Conservation (phyloP, 169 alveolate species). For the Eimeria tenella region DNA sequence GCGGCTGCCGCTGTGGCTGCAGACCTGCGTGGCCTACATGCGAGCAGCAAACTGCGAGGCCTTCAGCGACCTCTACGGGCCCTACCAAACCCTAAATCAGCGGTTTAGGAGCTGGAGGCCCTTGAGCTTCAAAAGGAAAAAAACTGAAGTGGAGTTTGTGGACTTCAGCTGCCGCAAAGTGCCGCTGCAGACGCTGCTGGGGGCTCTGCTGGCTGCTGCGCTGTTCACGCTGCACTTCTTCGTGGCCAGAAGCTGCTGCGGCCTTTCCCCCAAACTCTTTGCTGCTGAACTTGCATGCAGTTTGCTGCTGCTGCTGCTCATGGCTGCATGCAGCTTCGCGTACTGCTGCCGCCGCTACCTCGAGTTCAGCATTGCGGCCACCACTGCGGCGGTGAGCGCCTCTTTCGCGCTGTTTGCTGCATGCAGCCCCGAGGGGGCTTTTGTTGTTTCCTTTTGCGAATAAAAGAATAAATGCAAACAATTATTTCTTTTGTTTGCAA, state of each 20-base stretch:
- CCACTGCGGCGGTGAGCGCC: background rate
- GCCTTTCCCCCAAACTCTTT: background rate
- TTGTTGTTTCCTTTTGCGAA: no score
- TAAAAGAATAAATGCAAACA: no score
- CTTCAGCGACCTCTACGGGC: background rate
- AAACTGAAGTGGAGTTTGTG: background rate
- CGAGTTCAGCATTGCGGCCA: background rate
- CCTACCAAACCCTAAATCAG: background rate
- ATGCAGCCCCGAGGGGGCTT: background rate
- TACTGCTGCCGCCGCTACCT: background rate
- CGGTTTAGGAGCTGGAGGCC: background rate
- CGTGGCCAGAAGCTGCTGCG: no score
- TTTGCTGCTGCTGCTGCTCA: background rate
- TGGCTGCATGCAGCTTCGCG: background rate
- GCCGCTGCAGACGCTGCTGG: constrained; percentile 24
- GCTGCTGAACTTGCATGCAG: background rate
- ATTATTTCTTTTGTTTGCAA: no score
- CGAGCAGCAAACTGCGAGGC: background rate
- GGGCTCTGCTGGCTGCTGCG: background rate
- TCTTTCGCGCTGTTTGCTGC: background rate
- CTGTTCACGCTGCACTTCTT: background rate
- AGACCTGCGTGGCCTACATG: background rate
- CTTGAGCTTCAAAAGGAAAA: background rate
- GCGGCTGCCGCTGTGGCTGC: background rate
- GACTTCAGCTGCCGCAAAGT: background rate